These are phyloP conservation scores for Picocystis salinarum DNA, from an alignment of 139 green algal genomes.

Conservation along the genomic window DNA sequence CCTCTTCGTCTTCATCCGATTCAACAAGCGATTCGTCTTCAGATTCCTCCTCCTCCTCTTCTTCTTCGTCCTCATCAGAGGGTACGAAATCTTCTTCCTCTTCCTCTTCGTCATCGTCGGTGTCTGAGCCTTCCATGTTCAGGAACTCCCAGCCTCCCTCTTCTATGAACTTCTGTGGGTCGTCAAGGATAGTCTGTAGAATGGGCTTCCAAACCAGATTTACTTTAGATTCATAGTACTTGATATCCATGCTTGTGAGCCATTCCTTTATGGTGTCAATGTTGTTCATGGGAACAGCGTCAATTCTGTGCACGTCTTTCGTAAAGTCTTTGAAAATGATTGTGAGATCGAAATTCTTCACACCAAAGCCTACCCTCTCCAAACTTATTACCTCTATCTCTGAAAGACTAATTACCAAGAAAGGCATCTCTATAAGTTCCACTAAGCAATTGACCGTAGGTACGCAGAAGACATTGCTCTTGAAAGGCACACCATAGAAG, in stretches of 20 bases:
- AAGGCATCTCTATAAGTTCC: constrained; percentile 88
- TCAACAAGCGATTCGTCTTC: constrained; percentile 11
- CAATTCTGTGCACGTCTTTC: constrained; percentile 53
- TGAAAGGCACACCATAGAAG: constrained; percentile 78
- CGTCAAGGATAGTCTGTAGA: constrained; percentile 71
- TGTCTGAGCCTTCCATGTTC: constrained; percentile 50
- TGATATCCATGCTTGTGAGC: constrained; percentile 73
- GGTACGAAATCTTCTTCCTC: constrained; percentile 26
- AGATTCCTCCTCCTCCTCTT: constrained; percentile 7
- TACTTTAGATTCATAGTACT: constrained; percentile 94
- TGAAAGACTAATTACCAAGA: constrained; percentile 57
- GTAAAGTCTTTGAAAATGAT: constrained; percentile 35
- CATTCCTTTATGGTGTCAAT: constrained; percentile 91
- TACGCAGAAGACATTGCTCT: constrained; percentile 60
- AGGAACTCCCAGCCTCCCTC: constrained; percentile 92
- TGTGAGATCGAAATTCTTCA: constrained; percentile 54
- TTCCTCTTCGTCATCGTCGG: constrained; percentile 39
- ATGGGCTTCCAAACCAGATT: constrained; percentile 98
- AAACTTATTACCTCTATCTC: constrained; percentile 94
- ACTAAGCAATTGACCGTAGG: constrained; percentile 85
- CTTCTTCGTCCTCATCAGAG: constrained; percentile 11
- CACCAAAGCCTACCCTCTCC: constrained; percentile 91
- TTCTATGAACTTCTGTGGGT: constrained; percentile 75
- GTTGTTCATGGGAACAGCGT: constrained; percentile 65
- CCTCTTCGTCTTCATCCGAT: constrained; percentile 23